Percentiles rank a stretch among this genome's conserved stretches.
Conservation (phyloP, 257 asterid genomes). For the Voacanga thouarsii region DNA sequence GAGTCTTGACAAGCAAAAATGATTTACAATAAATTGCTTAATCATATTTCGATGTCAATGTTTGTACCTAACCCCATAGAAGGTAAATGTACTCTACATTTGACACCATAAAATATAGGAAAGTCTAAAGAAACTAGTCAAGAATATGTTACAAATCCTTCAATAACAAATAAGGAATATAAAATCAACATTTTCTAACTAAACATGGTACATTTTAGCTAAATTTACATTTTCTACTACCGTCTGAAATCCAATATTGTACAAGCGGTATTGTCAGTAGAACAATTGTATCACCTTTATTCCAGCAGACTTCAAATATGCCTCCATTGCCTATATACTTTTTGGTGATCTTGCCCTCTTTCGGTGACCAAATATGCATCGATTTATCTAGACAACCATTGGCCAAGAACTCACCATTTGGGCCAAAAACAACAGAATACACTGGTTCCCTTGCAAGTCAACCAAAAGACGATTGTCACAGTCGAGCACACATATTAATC, state of each 20-base stretch:
- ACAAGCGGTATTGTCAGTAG: slow-evolving; percentile 21
- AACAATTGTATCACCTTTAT: slow-evolving; percentile 28
- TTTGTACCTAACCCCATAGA: no score
- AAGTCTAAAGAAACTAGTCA: background rate
- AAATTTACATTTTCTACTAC: slow-evolving; percentile 11
- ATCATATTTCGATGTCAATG: no score
- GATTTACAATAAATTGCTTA: no score
- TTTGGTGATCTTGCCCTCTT: slow-evolving; percentile 27
- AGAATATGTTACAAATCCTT: background rate
- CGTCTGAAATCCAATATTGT: slow-evolving; percentile 32
- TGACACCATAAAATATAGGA: no score
- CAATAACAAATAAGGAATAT: background rate
- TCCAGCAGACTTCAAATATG: slow-evolving; percentile 37
- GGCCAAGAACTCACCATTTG: slow-evolving; percentile 35
- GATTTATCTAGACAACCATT: slow-evolving; percentile 35
- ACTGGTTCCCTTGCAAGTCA: slow-evolving; percentile 30
- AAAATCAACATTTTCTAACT: background rate
- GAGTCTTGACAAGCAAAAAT: no score
- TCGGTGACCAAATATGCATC: slow-evolving; percentile 30
- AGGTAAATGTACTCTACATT: no score
- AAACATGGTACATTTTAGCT: background rate
- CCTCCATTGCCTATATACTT: slow-evolving; percentile 26
- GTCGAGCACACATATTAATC: background rate
- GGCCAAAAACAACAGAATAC: slow-evolving; percentile 34
- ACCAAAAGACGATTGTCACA: background rate